Evolutionary conservation across 2,329 filamentous ascomycete genomes (phyloP).

Genomic region (Trichoderma lentiforme): DNA sequence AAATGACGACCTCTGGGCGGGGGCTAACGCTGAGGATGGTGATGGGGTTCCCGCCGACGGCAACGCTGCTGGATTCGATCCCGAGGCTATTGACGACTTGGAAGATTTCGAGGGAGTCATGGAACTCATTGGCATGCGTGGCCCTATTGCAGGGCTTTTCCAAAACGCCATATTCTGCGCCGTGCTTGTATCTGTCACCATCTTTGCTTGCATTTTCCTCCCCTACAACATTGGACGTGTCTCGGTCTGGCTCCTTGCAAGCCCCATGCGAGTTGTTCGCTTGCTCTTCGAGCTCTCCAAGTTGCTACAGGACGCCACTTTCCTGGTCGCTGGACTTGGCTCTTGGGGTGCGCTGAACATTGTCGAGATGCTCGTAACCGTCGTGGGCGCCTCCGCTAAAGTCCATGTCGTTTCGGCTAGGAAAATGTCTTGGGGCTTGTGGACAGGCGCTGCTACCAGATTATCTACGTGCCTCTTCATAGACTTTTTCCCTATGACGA

Average conservation of each 20-base stretch:
- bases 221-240: conserved; percentile 91
- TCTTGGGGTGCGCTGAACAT: conserved; percentile 43
- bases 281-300: conserved; percentile 72
- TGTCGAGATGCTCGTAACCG: conserved; percentile 36
- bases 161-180: conserved; percentile 95
- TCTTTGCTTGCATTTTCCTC: conserved; percentile 81
- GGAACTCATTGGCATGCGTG: conserved; percentile 94
- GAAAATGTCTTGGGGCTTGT: conserved; percentile 42
- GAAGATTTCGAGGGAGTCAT: conserved; percentile 96
- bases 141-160: conserved; percentile 81
- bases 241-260: conserved; percentile 73
- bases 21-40: conserved; percentile 35
- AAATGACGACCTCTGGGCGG: conserved; percentile 48
- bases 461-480: conserved; percentile 49
- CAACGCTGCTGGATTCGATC: conserved; percentile 64
- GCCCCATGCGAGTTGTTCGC: conserved; percentile 72
- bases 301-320: conserved; percentile 69
- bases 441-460: conserved; percentile 43
- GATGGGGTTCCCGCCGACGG: conserved; percentile 40
- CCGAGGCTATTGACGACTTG: conserved; percentile 74
- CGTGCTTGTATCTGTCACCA: conserved; percentile 81
- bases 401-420: conserved; percentile 32
- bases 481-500: conserved; percentile 49
- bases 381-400: conserved; percentile 33
- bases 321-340: conserved; percentile 60